These are phyloP conservation scores for Sapria himalayana DNA, from an alignment of 345 rosid genomes.

Conservation along the genomic window DNA sequence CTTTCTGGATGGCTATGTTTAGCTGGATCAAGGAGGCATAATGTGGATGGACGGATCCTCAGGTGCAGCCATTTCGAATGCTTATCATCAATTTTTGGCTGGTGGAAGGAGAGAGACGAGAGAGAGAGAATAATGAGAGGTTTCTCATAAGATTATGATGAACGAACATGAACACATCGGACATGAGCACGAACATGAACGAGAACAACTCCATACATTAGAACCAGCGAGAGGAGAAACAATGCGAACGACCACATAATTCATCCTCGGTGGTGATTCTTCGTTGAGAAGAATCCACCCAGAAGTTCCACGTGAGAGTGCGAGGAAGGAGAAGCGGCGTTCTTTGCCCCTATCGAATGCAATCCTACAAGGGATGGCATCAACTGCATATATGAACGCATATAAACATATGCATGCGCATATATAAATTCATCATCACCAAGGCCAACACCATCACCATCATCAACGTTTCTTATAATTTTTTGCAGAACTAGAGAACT, in stretches of 20 bases:
- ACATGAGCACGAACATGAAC: constrained; percentile 3
- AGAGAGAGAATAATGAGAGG: neutral
- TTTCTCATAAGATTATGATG: neutral
- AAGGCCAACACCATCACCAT: neutral
- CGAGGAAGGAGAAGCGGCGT: constrained; percentile 54
- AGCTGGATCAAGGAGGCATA: constrained; percentile 40
- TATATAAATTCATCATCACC: neutral
- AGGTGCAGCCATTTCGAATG: constrained; percentile 77
- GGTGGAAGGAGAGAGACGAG: constrained; percentile 8
- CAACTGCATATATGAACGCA: constrained; percentile 44
- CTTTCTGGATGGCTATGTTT: constrained; percentile 21
- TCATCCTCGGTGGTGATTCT: constrained; percentile 41
- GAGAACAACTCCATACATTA: too few relatives aligned
- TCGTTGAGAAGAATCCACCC: constrained; percentile 88
- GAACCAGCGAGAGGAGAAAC: constrained; percentile 78
- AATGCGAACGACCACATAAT: constrained; percentile 49
- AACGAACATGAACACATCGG: constrained; percentile 3
- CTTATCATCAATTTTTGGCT: constrained; percentile 77
- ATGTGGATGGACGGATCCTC: constrained; percentile 59
- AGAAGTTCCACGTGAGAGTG: constrained; percentile 36
- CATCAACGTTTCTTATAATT: neutral
- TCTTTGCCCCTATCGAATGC: constrained; percentile 93
- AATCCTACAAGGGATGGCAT: constrained; percentile 73
- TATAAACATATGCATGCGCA: neutral
- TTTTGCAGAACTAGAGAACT: constrained; percentile 15